Percentiles rank a stretch among this genome's conserved stretches.
phyloP scores from a whole-genome alignment of 805 yeast genomes.

The Lachancea thermotolerans region DNA sequence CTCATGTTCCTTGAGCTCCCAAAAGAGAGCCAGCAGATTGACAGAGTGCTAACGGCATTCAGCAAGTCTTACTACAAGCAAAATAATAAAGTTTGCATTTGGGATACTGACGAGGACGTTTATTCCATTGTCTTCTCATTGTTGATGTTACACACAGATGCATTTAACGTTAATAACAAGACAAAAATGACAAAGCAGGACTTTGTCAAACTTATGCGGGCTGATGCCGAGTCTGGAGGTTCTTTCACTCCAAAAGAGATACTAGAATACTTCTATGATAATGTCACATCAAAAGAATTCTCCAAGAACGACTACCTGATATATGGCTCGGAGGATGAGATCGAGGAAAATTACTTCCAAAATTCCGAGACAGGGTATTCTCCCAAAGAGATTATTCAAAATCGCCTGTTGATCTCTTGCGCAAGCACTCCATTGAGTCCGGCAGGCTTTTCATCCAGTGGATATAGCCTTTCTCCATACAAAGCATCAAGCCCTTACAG shows the following conservation, averaged over 20 bases:
- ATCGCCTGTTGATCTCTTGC: not conserved
- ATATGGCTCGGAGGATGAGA: not conserved
- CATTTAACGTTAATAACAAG: constrained; percentile 59
- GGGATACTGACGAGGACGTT: constrained; percentile 44
- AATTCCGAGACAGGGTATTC: constrained; percentile 12
- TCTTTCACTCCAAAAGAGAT: constrained; percentile 35
- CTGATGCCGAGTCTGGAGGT: constrained; percentile 27
- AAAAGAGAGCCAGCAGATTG: constrained; percentile 70
- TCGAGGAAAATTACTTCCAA: not conserved
- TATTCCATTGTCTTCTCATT: constrained; percentile 59
- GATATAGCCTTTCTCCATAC: not conserved
- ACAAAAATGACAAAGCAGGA: constrained; percentile 61
- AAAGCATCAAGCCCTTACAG: not conserved
- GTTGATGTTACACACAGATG: constrained; percentile 68
- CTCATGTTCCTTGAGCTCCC: constrained; percentile 56
- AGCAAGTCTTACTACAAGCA: constrained; percentile 43
- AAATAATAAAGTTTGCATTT: constrained; percentile 16
- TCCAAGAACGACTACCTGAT: constrained; percentile 21
- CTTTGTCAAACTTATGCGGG: constrained; percentile 43
- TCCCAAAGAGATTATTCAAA: constrained; percentile 11
- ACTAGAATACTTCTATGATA: constrained; percentile 56
- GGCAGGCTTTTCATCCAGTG: not conserved
- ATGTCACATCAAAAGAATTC: constrained; percentile 55
- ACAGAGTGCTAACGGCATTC: constrained; percentile 54
- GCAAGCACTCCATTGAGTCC: not conserved